Evolutionary conservation across 495 filamentous ascomycete species (phyloP), one percentile per base, ranked within the genome.

Genomic region (Staphylotrichum tortipilum): DNA sequence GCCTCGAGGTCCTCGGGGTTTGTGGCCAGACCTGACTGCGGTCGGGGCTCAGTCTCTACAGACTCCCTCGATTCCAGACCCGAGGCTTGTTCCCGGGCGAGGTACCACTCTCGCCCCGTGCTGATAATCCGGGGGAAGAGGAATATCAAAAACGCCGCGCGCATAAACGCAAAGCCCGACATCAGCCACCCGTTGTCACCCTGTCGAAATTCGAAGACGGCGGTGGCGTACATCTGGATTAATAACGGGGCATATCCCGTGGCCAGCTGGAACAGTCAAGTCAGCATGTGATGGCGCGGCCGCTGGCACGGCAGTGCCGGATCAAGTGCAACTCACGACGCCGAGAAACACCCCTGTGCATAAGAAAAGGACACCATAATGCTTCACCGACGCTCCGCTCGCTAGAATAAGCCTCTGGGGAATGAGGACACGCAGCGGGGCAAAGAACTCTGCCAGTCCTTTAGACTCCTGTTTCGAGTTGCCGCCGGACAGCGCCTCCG

Each of bases 41-140:
- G 8, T 33, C 22, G 24, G 7, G 40, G 6, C 14, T 31, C 24
- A 3, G 15, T 14, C 4, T 21, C 30, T n/a, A 22, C 24, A 3
- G 15, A 8, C 2, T 21, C 30, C 11, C 30, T 29, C 31, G 9
- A 29, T n/a, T n/a, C n/a, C n/a, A n/a, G n/a, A 17, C 11, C 9
- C 2, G 0, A 7, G 22, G 36, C 41, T 24, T 42, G 47, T 8
- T 47, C 38, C 2, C 57, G 52, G 7, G 28, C n/a, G 22, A 66
- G 56, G 34, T 74, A 63, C 72, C 72, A 75, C 23, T 57, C 60
- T 14, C 78, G 65, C 0, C 78, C 78, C 5, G 12, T 38, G 2
- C 56, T 57, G 57, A 81, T 79, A 48, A 80, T 77, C 31, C 66
- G 61, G 0, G 78, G 78, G 49, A 81, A 81, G 24, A 71, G 55